Evolutionary conservation across 306 rosid species (phyloP), one percentile per base, ranked within the genome.

Genomic region (Mimosa bimucronata): DNA sequence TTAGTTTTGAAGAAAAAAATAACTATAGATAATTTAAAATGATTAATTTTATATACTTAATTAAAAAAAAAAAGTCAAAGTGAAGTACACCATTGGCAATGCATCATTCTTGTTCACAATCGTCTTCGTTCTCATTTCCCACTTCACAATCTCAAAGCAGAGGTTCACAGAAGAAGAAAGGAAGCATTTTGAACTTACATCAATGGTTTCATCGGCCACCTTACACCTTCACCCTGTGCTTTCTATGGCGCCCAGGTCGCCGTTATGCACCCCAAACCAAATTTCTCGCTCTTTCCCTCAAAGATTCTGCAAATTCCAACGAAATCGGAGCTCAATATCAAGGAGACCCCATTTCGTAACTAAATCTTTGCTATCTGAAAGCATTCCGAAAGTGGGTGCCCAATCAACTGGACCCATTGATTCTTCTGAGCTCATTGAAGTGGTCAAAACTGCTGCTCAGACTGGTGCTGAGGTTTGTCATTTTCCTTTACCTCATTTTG

Each of bases 391-490:
- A 72, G 86, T 92, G 30, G 98, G 85, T 74, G 92, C 98, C 44
- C 78, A 68, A 45, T 91, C 94, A 5, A 84, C 84, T 50, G 98
- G 98, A 21, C 86, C 96, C 72, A 75, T 95, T 87, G 80, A 86
- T 38, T 71, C 87, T 11, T 13, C 53, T 85, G 91, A 90, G 57
- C 97, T 95, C 78, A 82, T 90, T 75, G 83, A 91, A 87, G 98
- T 92, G n/a, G 98, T 89, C 71, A 89, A 85, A 67, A 77, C 79
- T 69, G 98, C 98, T 62, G 98, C 98, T 60, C 90, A 89, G 66
- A 95, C 96, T 64, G 98, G 98, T 19, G 98, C 98, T 66, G 85
- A 95, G 98, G 98, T 94, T 82, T 67, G 19, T 52, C 34, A 9
- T 41, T 67, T 67, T 44, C 9, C 46, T 34, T 11, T 9, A 30